Base-by-base conservation (phyloP, 352 stramenopile genomes). In the Saprolegnia diclina region DNA sequence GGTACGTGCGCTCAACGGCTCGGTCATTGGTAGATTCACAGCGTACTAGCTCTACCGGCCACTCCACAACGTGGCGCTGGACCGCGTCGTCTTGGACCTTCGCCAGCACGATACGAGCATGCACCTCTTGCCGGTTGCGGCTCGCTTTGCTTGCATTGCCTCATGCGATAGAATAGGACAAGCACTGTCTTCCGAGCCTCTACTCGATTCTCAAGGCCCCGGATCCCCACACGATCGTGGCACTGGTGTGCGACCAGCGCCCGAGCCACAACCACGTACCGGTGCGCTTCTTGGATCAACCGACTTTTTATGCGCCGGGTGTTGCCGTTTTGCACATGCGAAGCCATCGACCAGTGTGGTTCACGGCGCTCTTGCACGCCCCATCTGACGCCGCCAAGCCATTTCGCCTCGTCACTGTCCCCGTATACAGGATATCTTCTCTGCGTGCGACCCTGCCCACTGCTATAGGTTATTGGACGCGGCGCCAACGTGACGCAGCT, bases 41-140 rank as follows among this genome's bases (percentile, higher is more conserved):
- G 22, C 24, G 50, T 69, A n/a, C n/a, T n/a, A 69, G 63, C 45
- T 69, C 38, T 69, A 69, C 52, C 63, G 63, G 5, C 63, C 63
- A 13, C 45, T 69, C 26, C 63, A 69, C 63, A 69, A 69, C 42
- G 35, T 13, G 18, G 18, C 45, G 18, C 38, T 69, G 19, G 29
- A 69, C 26, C 7, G 5, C 13, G 40, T 66, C 13, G 59, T 66
- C 10, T 32, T 18, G 14, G 14, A 18, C 10, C 16, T 42, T n/a
- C 29, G 45, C 35, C 32, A 40, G 0, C 63, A 56, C 37, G 40
- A 50, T 16, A 7, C 32, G n/a, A 29, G 50, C 22, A 69, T 56
- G 5, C 48, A 38, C 22, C 32, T 69, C 11, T 52, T 69, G 44
- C 63, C 63, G n/a, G 63, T 69, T 35, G 11, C 11, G 1, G 13